These are phyloP conservation scores for Amauroascus verrucosus DNA, from an alignment of 2,329 filamentous ascomycete species.

Conservation along the genomic window DNA sequence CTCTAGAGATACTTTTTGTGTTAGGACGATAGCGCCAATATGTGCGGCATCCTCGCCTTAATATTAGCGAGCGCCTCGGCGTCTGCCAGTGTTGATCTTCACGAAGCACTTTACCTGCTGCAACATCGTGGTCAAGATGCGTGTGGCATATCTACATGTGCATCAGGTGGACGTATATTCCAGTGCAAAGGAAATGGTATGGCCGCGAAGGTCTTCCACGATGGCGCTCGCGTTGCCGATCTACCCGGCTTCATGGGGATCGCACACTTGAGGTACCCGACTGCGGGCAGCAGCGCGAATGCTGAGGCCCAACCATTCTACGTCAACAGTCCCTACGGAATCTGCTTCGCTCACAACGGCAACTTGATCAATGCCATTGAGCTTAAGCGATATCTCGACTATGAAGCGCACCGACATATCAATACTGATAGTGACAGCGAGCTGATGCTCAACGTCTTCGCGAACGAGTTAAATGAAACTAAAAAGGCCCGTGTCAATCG, in stretches of 20 bases:
- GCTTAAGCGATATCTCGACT: constrained; percentile 60
- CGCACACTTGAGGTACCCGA: constrained; percentile 79
- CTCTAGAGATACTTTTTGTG: background rate
- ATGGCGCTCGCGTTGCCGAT: constrained; percentile 62
- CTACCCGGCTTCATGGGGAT: constrained; percentile 80
- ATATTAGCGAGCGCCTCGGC: constrained; percentile 49
- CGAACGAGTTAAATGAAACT: constrained; percentile 67
- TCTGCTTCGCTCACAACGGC: constrained; percentile 74
- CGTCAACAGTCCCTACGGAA: constrained; percentile 75
- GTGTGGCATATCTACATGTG: constrained; percentile 69
- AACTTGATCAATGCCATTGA: constrained; percentile 74
- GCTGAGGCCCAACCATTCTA: constrained; percentile 89
- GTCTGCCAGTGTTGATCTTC: constrained; percentile 53
- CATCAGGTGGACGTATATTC: constrained; percentile 66
- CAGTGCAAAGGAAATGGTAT: constrained; percentile 88
- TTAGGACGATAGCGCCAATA: constrained; percentile 25
- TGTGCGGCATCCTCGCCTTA: constrained; percentile 55
- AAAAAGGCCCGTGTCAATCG: constrained; percentile 71
- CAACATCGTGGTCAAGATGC: constrained; percentile 80
- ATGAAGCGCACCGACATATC: constrained; percentile 72
- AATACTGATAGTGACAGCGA: constrained; percentile 87
- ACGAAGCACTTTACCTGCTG: constrained; percentile 62
- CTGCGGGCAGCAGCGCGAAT: constrained; percentile 71
- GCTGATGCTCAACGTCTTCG: constrained; percentile 80
- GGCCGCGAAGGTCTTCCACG: constrained; percentile 72